Conservation (phyloP, 116 monocot species). For the Thalassia testudinum region DNA sequence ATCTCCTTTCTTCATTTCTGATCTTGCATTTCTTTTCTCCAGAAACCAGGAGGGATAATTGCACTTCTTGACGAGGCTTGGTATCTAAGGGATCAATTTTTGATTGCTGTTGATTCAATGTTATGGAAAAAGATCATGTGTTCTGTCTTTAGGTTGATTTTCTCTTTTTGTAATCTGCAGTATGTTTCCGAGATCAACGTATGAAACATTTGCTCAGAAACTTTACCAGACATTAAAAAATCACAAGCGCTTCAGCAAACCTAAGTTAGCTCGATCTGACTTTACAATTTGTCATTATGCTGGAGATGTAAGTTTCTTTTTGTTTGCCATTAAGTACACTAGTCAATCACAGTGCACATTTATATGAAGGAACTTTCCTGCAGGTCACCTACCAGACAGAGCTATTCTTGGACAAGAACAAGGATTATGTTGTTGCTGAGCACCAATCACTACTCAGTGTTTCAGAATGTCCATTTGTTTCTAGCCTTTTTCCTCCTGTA, state of each 20-base stretch:
- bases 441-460: conserved; percentile 65
- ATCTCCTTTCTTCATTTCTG: too few relatives aligned
- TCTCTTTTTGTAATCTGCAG: conserved; percentile 12
- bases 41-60: conserved; percentile 98
- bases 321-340: background rate
- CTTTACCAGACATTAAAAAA: conserved; percentile 57
- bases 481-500: conserved; percentile 43
- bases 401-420: conserved; percentile 61
- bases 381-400: conserved; percentile 76
- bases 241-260: conserved; percentile 45
- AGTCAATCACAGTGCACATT: too few relatives aligned
- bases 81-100: too few relatives aligned
- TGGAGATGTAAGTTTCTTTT: conserved; percentile 44
- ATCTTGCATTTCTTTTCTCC: background rate
- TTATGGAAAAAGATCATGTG: too few relatives aligned
- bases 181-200: conserved; percentile 62
- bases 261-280: conserved; percentile 52
- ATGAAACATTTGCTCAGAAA: conserved; percentile 77
- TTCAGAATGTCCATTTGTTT: conserved; percentile 50
- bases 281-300: conserved; percentile 74
- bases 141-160: too few relatives aligned
- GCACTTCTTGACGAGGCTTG: conserved; percentile 98
- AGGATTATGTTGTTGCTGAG: conserved; percentile 65
- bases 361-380: background rate
- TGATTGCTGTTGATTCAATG: too few relatives aligned